These are phyloP conservation scores for Cochlearia excelsa DNA, from an alignment of 345 rosid species.

Conservation along the genomic window DNA sequence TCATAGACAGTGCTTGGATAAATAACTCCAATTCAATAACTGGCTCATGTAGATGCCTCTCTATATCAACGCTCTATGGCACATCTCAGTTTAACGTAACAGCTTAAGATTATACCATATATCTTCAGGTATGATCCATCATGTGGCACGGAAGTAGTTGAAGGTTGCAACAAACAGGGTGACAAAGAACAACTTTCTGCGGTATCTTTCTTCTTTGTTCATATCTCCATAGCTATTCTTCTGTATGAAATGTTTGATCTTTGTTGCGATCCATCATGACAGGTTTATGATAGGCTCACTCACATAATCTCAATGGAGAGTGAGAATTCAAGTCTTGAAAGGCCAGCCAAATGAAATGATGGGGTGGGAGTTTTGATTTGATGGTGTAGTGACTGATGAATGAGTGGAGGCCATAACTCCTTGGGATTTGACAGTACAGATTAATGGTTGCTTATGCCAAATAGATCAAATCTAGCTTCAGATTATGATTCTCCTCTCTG, in stretches of 20 bases:
- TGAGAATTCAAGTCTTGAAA: constrained; percentile 57
- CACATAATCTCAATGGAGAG: constrained; percentile 75
- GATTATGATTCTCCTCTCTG: too few relatives aligned
- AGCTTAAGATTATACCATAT: constrained; percentile 2
- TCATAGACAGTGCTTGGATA: neutral
- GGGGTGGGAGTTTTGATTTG: neutral
- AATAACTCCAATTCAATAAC: neutral
- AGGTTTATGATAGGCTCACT: constrained; percentile 82
- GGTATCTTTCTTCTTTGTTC: constrained; percentile 42
- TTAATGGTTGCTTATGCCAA: neutral
- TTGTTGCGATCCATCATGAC: constrained; percentile 25
- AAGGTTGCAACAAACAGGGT: constrained; percentile 32
- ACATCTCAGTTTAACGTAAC: neutral
- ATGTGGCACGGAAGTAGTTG: constrained; percentile 33
- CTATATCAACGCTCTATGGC: neutral
- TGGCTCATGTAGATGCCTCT: neutral
- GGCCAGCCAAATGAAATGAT: constrained; percentile 36
- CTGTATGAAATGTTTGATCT: neutral
- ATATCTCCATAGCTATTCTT: constrained; percentile 12
- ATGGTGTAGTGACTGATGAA: constrained; percentile 4
- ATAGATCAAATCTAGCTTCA: too few relatives aligned
- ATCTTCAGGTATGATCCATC: constrained; percentile 64
- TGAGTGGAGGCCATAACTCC: neutral
- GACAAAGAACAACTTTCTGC: constrained; percentile 50
- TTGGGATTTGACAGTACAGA: constrained; percentile 2